Evolutionary conservation across 176 grass and related monocot genomes (phyloP).

Genomic region (Aegilops umbellulata): DNA sequence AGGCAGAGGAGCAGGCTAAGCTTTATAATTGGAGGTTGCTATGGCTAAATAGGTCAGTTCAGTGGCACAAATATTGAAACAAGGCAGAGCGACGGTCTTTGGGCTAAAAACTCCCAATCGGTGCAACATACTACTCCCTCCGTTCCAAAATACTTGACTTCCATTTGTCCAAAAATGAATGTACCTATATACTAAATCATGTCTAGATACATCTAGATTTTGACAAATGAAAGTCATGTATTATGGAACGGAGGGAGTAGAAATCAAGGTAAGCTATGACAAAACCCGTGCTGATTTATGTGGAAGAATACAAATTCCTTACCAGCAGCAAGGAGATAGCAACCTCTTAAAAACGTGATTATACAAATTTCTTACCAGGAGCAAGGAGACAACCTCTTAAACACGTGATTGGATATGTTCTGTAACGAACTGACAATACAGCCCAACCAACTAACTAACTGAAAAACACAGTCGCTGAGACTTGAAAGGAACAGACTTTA

Average conservation of each 20-base stretch:
- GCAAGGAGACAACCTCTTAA: neutral
- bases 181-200: too few relatives aligned
- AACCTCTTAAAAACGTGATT: neutral
- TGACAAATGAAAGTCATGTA: too few relatives aligned
- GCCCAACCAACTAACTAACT: neutral
- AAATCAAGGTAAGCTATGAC: neutral
- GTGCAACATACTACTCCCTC: neutral
- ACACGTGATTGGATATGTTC: neutral
- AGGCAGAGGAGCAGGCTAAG: neutral
- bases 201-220: too few relatives aligned
- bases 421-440: constrained; percentile 11
- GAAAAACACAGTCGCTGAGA: neutral
- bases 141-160: too few relatives aligned
- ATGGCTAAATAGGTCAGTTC: neutral
- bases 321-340: neutral
- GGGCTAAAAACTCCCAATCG: neutral
- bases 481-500: neutral
- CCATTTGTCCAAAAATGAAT: too few relatives aligned
- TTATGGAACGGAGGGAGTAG: too few relatives aligned
- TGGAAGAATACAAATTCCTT: neutral
- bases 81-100: neutral
- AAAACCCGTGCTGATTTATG: neutral
- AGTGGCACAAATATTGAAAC: neutral
- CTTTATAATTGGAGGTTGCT: neutral
- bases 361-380: neutral